Evolutionary conservation across 805 yeast genomes (phyloP).

Genomic region (Wickerhamomyces queroliae): DNA sequence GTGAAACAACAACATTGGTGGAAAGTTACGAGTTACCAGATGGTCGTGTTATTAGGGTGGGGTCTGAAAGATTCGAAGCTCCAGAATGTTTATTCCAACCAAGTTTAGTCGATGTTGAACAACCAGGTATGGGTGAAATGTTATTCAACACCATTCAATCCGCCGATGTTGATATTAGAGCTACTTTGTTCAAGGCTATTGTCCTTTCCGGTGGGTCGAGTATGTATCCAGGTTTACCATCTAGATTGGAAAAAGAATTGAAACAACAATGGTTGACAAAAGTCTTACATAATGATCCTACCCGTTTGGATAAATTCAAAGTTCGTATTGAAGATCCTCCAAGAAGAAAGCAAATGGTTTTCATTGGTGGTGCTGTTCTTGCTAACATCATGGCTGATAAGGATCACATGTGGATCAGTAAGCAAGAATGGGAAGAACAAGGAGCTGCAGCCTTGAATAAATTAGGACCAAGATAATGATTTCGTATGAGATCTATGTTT

Average conservation of each 20-base stretch:
- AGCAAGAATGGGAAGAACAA: conserved; percentile 96
- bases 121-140: conserved; percentile 93
- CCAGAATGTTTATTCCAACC: conserved; percentile 98
- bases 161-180: conserved; percentile 90
- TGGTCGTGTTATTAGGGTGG: conserved; percentile 89
- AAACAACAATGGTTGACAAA: conserved; percentile 93
- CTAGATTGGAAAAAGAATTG: conserved; percentile 90
- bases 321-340: conserved; percentile 98
- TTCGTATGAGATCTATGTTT: too few species aligned
- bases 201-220: conserved; percentile 97
- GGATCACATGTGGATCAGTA: conserved; percentile 96
- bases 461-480: conserved; percentile 89
- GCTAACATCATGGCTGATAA: conserved; percentile 98
- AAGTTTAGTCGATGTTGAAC: conserved; percentile 88
- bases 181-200: conserved; percentile 83
- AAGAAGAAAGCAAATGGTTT: conserved; percentile 97
- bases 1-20: conserved; percentile 93
- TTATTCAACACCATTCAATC: conserved; percentile 89
- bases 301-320: conserved; percentile 85
- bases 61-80: conserved; percentile 94
- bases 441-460: conserved; percentile 82
- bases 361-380: conserved; percentile 96
- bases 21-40: conserved; percentile 93
- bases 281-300: conserved; percentile 81
- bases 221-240: conserved; percentile 98